A percentile compares a stretch with the other conserved stretches of the same genome.
Evolutionary conservation across 2,329 filamentous ascomycete genomes (phyloP).

Genomic region (Ophiocordyceps sinensis): DNA sequence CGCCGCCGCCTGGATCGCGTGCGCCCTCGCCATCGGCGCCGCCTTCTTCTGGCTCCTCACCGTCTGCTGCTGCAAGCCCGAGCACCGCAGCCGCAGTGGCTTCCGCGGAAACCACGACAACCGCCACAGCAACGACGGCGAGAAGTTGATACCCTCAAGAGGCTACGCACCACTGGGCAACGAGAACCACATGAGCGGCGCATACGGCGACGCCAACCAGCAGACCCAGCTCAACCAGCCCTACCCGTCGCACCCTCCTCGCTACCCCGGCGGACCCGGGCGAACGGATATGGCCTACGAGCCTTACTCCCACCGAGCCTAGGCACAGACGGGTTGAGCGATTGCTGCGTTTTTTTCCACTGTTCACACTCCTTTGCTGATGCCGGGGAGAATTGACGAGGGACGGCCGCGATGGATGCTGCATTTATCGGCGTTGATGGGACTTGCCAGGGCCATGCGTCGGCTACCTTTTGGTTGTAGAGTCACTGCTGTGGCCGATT

Average conservation of each 20-base stretch:
- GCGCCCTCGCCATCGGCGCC: slow-evolving; percentile 59
- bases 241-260: slow-evolving; percentile 15
- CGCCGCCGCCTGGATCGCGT: slow-evolving; percentile 62
- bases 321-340: slow-evolving; percentile 6
- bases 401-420: too few species aligned
- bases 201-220: slow-evolving; percentile 23
- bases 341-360: too few species aligned
- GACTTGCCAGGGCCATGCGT: background rate
- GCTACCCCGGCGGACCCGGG: slow-evolving; percentile 24
- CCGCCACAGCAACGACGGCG: slow-evolving; percentile 25
- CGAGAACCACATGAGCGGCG: slow-evolving; percentile 21
- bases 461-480: too few species aligned
- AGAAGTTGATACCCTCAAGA: slow-evolving; percentile 35
- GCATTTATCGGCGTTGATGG: background rate
- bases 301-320: slow-evolving; percentile 45
- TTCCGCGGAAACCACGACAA: slow-evolving; percentile 16
- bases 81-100: slow-evolving; percentile 13
- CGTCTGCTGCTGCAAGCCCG: slow-evolving; percentile 73
- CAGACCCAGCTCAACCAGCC: slow-evolving; percentile 1
- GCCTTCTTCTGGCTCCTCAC: slow-evolving; percentile 85
- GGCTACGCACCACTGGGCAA: slow-evolving; percentile 22
- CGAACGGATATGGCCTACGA: slow-evolving; percentile 45
- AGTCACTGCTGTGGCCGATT: too few species aligned
- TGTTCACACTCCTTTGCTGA: too few species aligned
- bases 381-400: too few species aligned